Conservation (phyloP, 2,329 filamentous ascomycete species). For the Aspergillus luchuensis region DNA sequence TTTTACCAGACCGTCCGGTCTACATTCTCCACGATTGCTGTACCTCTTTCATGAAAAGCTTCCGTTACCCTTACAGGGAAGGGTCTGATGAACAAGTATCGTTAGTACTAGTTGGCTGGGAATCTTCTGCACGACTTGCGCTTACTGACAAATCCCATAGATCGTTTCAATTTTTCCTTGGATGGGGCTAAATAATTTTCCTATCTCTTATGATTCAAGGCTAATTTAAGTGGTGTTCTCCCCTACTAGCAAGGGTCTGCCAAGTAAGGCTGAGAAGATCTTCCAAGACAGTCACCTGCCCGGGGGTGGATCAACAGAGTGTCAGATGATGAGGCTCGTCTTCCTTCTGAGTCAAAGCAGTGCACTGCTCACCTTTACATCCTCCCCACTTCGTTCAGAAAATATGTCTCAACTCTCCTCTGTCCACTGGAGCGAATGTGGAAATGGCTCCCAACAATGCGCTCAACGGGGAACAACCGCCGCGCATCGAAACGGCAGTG, state of each 20-base stretch:
- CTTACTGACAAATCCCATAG: background rate
- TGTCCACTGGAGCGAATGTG: background rate
- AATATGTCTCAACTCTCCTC: background rate
- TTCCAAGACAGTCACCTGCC: constrained; percentile 7
- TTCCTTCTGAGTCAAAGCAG: background rate
- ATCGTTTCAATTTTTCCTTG: background rate
- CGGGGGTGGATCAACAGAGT: constrained; percentile 2
- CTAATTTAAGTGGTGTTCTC: too few relatives aligned
- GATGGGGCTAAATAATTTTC: background rate
- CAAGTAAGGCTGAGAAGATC: constrained; percentile 2
- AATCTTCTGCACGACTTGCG: too few relatives aligned
- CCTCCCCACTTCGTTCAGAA: background rate
- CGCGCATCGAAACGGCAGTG: constrained; percentile 15
- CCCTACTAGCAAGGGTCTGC: background rate
- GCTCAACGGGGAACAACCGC: background rate
- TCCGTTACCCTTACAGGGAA: too few relatives aligned
- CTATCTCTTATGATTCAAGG: background rate
- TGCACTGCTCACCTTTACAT: background rate
- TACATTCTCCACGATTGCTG: too few relatives aligned
- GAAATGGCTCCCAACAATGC: constrained; percentile 12
- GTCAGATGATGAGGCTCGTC: constrained; percentile 10
- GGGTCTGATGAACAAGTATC: background rate
- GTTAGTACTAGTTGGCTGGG: background rate
- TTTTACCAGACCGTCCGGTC: too few relatives aligned
- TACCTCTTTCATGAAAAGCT: too few relatives aligned